Percentiles rank a stretch among this genome's conserved stretches.
phyloP scores from a whole-genome alignment of 176 grass and related monocot genomes.

The Themeda triandra region DNA sequence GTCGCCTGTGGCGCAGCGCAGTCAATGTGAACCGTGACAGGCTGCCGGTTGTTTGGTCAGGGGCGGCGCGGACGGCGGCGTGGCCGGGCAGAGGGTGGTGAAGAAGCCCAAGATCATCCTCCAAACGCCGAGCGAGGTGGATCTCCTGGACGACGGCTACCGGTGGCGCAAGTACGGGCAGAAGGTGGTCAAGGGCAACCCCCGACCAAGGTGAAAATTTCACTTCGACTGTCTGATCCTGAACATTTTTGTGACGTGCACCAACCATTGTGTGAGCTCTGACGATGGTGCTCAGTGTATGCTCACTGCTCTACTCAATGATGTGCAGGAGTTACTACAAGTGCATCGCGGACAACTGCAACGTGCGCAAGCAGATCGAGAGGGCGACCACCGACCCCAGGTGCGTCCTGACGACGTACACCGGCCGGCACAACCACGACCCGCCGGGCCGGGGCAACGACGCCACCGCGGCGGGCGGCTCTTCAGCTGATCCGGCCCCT shows the following conservation, averaged over 20 bases:
- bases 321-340: slow-evolving; percentile 58
- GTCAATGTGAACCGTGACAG: too few species aligned
- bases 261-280: neutral
- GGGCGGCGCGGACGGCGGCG: too few species aligned
- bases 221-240: neutral
- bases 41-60: too few species aligned
- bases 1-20: too few species aligned
- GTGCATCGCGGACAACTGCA: slow-evolving; percentile 40
- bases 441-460: slow-evolving; percentile 2
- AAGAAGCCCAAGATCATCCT: slow-evolving; percentile 53
- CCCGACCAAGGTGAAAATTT: slow-evolving; percentile 35
- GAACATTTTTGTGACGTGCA: neutral
- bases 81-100: slow-evolving; percentile 37
- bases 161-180: slow-evolving; percentile 65
- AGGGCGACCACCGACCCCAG: slow-evolving; percentile 35
- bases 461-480: neutral
- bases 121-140: slow-evolving; percentile 48
- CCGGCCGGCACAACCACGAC: slow-evolving; percentile 45
- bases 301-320: neutral
- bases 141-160: slow-evolving; percentile 61
- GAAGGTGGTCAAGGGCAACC: slow-evolving; percentile 66
- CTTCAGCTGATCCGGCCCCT: neutral
- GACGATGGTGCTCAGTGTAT: neutral
- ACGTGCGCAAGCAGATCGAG: slow-evolving; percentile 57
- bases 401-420: slow-evolving; percentile 50